These are phyloP conservation scores for Ascochyta clinopodiicola DNA, from an alignment of 2,329 filamentous ascomycete genomes.

Conservation along the genomic window DNA sequence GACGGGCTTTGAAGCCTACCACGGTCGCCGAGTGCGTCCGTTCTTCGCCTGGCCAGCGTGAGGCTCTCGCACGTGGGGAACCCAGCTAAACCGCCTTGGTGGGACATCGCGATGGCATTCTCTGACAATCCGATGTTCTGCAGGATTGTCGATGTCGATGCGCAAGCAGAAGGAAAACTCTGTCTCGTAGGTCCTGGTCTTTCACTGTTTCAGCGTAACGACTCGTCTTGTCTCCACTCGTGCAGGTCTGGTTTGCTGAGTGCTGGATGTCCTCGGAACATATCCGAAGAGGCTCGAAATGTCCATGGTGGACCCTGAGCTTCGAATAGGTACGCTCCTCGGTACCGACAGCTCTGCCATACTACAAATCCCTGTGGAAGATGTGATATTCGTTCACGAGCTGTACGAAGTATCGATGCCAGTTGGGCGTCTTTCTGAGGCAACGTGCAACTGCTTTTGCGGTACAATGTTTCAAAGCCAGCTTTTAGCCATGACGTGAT, in stretches of 20 bases:
- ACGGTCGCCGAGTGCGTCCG: constrained; percentile 14
- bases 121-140: constrained; percentile 20
- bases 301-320: constrained; percentile 9
- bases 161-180: constrained; percentile 6
- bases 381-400: no score
- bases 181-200: neutral
- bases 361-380: neutral
- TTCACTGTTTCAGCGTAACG: neutral
- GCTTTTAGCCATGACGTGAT: constrained; percentile 3
- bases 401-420: no score
- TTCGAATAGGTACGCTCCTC: neutral
- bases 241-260: neutral
- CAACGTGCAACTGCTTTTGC: no score
- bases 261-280: constrained; percentile 8
- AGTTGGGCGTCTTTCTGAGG: no score
- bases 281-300: constrained; percentile 7
- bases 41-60: neutral
- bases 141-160: constrained; percentile 8
- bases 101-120: constrained; percentile 17
- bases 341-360: neutral
- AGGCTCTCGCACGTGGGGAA: constrained; percentile 16
- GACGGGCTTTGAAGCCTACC: constrained; percentile 3
- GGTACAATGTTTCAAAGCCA: neutral
- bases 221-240: neutral
- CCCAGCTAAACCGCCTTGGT: constrained; percentile 8